phyloP scores from a whole-genome alignment of 805 yeast genomes.

The Hanseniaspora mollemarum region DNA sequence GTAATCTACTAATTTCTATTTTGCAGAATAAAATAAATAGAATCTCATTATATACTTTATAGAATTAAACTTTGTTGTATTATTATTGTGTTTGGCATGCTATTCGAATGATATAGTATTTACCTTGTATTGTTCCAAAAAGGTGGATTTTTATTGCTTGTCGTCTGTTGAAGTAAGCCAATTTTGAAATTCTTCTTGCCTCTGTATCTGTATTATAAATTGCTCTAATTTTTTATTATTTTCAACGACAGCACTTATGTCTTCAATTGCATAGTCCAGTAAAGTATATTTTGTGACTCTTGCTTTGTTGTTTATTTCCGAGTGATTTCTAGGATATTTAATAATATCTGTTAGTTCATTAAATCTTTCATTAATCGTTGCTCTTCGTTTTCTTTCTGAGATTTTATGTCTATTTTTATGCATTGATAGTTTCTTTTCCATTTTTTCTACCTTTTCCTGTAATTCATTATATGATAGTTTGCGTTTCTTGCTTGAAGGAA shows the following conservation, averaged over 20 bases:
- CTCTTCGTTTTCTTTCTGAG: slow-evolving; percentile 14
- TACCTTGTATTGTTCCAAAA: too few relatives aligned
- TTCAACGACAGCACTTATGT: slow-evolving; percentile 22
- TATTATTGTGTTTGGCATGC: background rate
- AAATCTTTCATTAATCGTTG: slow-evolving; percentile 24
- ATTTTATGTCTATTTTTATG: slow-evolving; percentile 14
- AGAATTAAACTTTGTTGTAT: background rate
- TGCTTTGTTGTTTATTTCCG: slow-evolving; percentile 1
- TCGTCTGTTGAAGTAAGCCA: too few relatives aligned
- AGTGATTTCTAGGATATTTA: slow-evolving; percentile 19
- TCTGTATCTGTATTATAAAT: background rate
- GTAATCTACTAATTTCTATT: slow-evolving; percentile 21
- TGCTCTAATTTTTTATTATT: slow-evolving; percentile 26
- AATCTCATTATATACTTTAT: too few relatives aligned
- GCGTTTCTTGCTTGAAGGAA: background rate
- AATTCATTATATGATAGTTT: slow-evolving; percentile 13
- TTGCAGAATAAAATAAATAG: background rate
- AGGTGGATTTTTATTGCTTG: too few relatives aligned
- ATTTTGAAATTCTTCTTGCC: background rate
- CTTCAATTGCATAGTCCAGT: slow-evolving; percentile 26
- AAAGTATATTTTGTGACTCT: slow-evolving; percentile 28
- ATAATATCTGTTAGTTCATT: slow-evolving; percentile 24
- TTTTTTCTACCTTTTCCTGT: background rate
- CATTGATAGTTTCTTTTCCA: slow-evolving; percentile 1
- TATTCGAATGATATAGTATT: too few relatives aligned